phyloP scores from a whole-genome alignment of 2,329 filamentous ascomycete species.

The Sclerotinia subarctica region DNA sequence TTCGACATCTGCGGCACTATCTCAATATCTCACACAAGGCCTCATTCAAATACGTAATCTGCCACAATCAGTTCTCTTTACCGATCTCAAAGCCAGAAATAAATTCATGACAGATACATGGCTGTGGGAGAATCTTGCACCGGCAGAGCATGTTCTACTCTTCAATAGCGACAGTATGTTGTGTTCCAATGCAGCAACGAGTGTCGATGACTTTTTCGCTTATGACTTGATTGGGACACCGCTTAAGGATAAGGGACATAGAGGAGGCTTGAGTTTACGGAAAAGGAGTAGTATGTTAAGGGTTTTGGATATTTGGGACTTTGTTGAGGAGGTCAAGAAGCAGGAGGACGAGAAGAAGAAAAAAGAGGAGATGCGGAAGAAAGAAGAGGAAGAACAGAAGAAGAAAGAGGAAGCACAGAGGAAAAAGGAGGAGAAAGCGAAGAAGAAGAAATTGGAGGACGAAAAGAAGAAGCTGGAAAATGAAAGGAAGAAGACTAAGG shows the following conservation, averaged over 20 bases:
- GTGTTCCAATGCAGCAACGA: conserved; percentile 38
- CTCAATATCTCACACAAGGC: conserved; percentile 39
- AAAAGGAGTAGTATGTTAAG: conserved; percentile 40
- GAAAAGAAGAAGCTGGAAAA: conserved; percentile 24
- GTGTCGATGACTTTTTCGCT: conserved; percentile 39
- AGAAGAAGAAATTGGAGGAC: conserved; percentile 23
- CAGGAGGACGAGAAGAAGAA: background rate
- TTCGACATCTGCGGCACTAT: conserved; percentile 40
- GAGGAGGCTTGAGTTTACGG: conserved; percentile 42
- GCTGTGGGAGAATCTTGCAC: conserved; percentile 39
- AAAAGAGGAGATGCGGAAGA: background rate
- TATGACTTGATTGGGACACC: conserved; percentile 42
- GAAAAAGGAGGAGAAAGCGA: background rate
- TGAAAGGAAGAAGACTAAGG: background rate
- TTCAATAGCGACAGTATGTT: conserved; percentile 41
- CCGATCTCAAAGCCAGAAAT: conserved; percentile 33
- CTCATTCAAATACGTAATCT: conserved; percentile 43
- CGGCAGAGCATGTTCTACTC: conserved; percentile 38
- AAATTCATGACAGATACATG: conserved; percentile 37
- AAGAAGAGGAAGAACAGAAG: background rate
- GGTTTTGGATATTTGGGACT: conserved; percentile 34
- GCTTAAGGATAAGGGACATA: conserved; percentile 36
- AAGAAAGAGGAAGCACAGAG: conserved; percentile 30
- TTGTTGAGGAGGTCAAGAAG: conserved; percentile 28
- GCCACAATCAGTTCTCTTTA: conserved; percentile 40